Conservation (phyloP, 441 rosid genomes). For the Arabidopsis lyrata region DNA sequence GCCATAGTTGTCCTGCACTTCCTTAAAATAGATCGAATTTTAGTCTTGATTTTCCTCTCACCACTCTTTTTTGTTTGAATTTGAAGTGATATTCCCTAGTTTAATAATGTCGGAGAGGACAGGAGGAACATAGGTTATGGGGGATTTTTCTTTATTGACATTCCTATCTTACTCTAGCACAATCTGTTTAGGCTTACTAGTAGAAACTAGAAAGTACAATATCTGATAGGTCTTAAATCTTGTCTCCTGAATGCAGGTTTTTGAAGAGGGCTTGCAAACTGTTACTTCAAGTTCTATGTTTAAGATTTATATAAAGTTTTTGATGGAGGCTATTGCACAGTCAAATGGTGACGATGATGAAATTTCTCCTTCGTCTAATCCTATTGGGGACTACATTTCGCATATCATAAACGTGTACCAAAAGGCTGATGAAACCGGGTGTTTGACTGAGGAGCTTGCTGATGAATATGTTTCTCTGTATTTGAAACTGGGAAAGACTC, state of each 20-base stretch:
- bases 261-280: conserved; percentile 72
- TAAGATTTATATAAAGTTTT: conserved; percentile 61
- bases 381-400: conserved; percentile 44
- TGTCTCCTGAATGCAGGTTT: conserved; percentile 54
- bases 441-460: conserved; percentile 75
- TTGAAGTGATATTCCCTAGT: conserved; percentile 7
- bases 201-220: background rate
- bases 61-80: background rate
- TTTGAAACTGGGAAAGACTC: conserved; percentile 63
- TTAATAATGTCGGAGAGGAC: background rate
- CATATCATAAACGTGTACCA: conserved; percentile 60
- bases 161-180: background rate
- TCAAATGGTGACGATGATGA: conserved; percentile 48
- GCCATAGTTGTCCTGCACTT: conserved; percentile 2
- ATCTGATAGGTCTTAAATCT: conserved; percentile 12
- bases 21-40: background rate
- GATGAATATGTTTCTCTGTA: conserved; percentile 65
- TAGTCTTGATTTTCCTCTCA: conserved; percentile 9
- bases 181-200: background rate
- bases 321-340: conserved; percentile 54
- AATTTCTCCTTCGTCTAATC: conserved; percentile 35
- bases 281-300: conserved; percentile 66
- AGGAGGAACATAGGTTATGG: background rate
- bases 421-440: conserved; percentile 68
- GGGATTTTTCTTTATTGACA: background rate